A percentile compares a stretch with the other conserved stretches of the same genome.
Conservation (phyloP, 768 basidiomycete genomes). For the Dentipellis fragilis region DNA sequence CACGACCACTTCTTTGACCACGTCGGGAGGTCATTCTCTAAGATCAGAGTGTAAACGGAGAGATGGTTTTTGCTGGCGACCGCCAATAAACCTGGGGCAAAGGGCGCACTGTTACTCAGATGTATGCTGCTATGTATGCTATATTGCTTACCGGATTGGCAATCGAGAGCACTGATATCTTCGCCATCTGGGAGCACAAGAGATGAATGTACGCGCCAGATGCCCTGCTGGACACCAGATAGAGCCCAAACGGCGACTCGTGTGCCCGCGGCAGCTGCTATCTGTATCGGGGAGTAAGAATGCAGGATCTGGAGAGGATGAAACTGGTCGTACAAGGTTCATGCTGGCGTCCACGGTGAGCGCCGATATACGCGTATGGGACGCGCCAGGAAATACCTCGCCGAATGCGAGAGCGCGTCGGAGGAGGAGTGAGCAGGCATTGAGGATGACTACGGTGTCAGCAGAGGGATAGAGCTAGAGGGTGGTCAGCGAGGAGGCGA, state of each 20-base stretch:
- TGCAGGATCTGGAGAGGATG: background rate
- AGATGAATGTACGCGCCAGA: constrained; percentile 78
- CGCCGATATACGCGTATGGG: constrained; percentile 40
- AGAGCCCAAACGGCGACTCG: constrained; percentile 75
- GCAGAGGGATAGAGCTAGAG: constrained; percentile 62
- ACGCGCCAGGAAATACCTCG: constrained; percentile 66
- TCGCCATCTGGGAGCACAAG: constrained; percentile 50
- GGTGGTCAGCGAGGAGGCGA: constrained; percentile 1
- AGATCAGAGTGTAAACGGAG: constrained; percentile 65
- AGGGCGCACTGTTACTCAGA: constrained; percentile 18
- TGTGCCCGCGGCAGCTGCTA: constrained; percentile 60
- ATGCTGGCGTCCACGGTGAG: constrained; percentile 67
- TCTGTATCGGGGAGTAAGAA: constrained; percentile 28
- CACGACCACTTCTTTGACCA: constrained; percentile 76
- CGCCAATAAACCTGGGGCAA: constrained; percentile 56
- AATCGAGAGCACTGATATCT: constrained; percentile 54
- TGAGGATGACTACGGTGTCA: constrained; percentile 57
- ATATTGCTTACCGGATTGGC: constrained; percentile 52
- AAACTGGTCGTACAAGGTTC: constrained; percentile 56
- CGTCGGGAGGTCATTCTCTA: constrained; percentile 74
- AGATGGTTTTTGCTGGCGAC: constrained; percentile 52
- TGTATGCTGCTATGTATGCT: background rate
- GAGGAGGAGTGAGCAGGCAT: constrained; percentile 58
- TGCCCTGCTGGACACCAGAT: constrained; percentile 49
- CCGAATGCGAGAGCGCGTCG: constrained; percentile 67